Percentiles rank a stretch among this genome's conserved stretches.
Conservation (phyloP, 73 alveolate genomes). For the Effrenium voratum region DNA sequence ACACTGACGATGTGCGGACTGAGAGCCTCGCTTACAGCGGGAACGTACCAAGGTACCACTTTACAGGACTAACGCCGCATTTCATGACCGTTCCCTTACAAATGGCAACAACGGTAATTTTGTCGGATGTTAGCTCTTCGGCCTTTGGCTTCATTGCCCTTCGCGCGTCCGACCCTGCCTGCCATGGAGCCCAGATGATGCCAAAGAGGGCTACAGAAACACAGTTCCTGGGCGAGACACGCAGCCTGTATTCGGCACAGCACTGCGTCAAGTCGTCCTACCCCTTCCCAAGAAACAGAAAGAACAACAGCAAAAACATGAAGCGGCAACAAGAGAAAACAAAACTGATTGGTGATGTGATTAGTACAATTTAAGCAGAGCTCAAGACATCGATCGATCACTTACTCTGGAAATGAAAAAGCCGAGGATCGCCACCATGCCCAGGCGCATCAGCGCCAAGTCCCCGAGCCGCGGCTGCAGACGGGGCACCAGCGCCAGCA, state of each 20-base stretch:
- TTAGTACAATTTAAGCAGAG: background rate
- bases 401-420: background rate
- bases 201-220: conserved; percentile 60
- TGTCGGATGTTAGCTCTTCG: too few relatives aligned
- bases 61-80: too few relatives aligned
- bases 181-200: conserved; percentile 44
- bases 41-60: too few relatives aligned
- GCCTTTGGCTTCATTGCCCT: too few relatives aligned
- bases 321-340: background rate
- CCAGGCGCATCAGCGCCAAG: conserved; percentile 64
- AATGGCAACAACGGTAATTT: too few relatives aligned
- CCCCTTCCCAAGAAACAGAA: background rate
- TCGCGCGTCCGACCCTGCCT: conserved; percentile 7
- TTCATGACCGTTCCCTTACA: too few relatives aligned
- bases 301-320: background rate
- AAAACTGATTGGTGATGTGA: background rate
- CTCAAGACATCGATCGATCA: background rate
- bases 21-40: too few relatives aligned
- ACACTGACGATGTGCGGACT: too few relatives aligned
- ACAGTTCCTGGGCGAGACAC: background rate
- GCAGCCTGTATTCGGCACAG: background rate
- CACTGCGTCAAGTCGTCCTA: background rate
- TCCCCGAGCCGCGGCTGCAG: conserved; percentile 53
- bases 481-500: conserved; percentile 52
- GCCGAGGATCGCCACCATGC: conserved; percentile 41